These are phyloP conservation scores for Heliophila coronopifolia DNA, from an alignment of 441 rosid species.

Conservation along the genomic window DNA sequence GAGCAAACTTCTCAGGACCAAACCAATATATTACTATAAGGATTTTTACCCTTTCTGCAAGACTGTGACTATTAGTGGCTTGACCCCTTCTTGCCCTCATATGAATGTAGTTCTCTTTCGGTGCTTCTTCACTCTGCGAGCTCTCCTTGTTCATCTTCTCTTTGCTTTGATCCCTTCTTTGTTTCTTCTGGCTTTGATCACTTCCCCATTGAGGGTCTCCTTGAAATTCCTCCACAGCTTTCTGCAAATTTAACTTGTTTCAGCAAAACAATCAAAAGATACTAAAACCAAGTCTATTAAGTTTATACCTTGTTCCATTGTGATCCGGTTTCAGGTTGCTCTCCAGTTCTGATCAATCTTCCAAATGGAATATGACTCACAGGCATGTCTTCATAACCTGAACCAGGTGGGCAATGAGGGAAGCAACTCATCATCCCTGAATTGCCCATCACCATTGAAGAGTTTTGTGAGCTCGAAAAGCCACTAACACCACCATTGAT, in stretches of 20 bases:
- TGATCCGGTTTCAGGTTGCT: conserved; percentile 18
- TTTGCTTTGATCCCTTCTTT: conserved; percentile 50
- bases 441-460: conserved; percentile 44
- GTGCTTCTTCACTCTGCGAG: conserved; percentile 57
- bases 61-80: conserved; percentile 93
- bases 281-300: neutral
- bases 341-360: conserved; percentile 32
- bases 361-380: conserved; percentile 51
- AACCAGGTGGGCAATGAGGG: conserved; percentile 46
- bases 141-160: conserved; percentile 48
- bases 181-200: conserved; percentile 56
- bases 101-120: conserved; percentile 73
- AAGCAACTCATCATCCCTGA: conserved; percentile 47
- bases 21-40: neutral
- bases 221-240: conserved; percentile 44
- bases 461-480: conserved; percentile 44
- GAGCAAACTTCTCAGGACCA: neutral
- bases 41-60: conserved; percentile 75
- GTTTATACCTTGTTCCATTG: conserved; percentile 31
- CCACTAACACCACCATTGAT: conserved; percentile 43
- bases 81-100: conserved; percentile 92
- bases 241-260: conserved; percentile 32
- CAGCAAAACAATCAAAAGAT: conserved; percentile 14
- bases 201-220: conserved; percentile 43
- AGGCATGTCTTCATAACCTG: conserved; percentile 43